phyloP scores from a whole-genome alignment of 805 yeast species.

The Candida adriatica region DNA sequence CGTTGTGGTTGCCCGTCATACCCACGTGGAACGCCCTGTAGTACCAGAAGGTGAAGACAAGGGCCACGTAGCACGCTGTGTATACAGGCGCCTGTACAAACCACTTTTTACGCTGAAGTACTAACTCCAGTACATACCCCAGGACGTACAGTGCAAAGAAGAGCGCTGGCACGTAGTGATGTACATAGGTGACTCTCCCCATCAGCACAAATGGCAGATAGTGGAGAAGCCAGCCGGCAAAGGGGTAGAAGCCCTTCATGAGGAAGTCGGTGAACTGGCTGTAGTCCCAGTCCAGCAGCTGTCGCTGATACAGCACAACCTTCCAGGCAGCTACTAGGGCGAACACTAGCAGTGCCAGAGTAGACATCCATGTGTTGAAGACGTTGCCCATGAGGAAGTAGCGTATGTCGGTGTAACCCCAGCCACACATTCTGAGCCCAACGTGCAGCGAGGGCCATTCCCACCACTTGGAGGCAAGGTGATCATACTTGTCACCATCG shows the following conservation, averaged over 20 bases:
- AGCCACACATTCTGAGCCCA: slow-evolving; percentile 72
- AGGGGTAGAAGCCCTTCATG: slow-evolving; percentile 75
- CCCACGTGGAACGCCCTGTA: slow-evolving; percentile 75
- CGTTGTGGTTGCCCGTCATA: slow-evolving; percentile 50
- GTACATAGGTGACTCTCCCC: slow-evolving; percentile 97
- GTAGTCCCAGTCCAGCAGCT: slow-evolving; percentile 39
- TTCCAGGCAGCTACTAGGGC: slow-evolving; percentile 32
- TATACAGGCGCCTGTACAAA: slow-evolving; percentile 32
- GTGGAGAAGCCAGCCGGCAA: slow-evolving; percentile 87
- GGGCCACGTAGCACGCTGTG: slow-evolving; percentile 37
- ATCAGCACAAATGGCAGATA: slow-evolving; percentile 82
- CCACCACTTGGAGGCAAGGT: slow-evolving; percentile 69
- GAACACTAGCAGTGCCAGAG: slow-evolving; percentile 46
- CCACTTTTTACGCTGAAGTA: slow-evolving; percentile 17
- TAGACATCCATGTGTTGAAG: slow-evolving; percentile 68
- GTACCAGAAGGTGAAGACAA: slow-evolving; percentile 52
- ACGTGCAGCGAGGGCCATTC: slow-evolving; percentile 75
- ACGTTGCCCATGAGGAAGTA: slow-evolving; percentile 72
- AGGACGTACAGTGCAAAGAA: slow-evolving; percentile 83
- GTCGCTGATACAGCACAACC: slow-evolving; percentile 66
- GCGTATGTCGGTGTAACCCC: slow-evolving; percentile 50
- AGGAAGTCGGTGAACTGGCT: slow-evolving; percentile 34
- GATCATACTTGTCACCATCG: slow-evolving; percentile 67
- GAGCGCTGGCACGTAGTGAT: slow-evolving; percentile 92
- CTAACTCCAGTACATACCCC: slow-evolving; percentile 27